These are phyloP conservation scores for Tricholoma furcatifolium DNA, from an alignment of 768 basidiomycete genomes.

Conservation along the genomic window DNA sequence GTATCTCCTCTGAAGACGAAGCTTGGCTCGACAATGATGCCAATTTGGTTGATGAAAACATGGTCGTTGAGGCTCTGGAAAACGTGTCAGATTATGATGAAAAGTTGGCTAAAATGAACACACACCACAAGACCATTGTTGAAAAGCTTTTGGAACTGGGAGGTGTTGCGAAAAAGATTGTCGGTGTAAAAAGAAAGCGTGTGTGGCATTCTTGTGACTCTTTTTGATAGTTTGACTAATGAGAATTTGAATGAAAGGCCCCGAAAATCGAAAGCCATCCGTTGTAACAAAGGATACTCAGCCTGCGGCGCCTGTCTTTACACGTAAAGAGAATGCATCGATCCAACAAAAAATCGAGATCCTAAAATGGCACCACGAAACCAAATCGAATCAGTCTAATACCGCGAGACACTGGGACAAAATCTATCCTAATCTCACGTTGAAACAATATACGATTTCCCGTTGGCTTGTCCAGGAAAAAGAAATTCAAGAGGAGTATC, in stretches of 20 bases:
- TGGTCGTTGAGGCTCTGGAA: slow-evolving; percentile 16
- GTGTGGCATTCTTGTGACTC: background rate
- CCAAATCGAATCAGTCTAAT: slow-evolving; percentile 1
- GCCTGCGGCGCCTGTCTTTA: too few relatives aligned
- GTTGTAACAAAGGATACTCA: too few relatives aligned
- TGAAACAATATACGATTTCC: slow-evolving; percentile 7
- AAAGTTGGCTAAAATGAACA: slow-evolving; percentile 11
- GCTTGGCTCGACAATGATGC: too few relatives aligned
- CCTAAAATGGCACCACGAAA: slow-evolving; percentile 12
- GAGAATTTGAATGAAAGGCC: too few relatives aligned
- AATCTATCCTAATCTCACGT: slow-evolving; percentile 6
- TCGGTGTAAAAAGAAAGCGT: background rate
- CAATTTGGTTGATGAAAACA: slow-evolving; percentile 20
- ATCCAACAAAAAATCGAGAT: slow-evolving; percentile 25
- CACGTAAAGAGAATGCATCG: slow-evolving; percentile 21
- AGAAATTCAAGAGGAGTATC: background rate
- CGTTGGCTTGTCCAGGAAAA: slow-evolving; percentile 4
- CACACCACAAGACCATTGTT: slow-evolving; percentile 4
- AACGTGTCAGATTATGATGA: slow-evolving; percentile 22
- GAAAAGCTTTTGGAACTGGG: slow-evolving; percentile 4
- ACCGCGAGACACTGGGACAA: background rate
- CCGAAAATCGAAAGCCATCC: too few relatives aligned
- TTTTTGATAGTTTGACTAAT: too few relatives aligned
- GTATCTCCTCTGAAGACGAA: too few relatives aligned
- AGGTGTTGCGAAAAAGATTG: background rate